A percentile compares a stretch with the other conserved stretches of the same genome.
phyloP scores from a whole-genome alignment of 345 rosid species.

The Eucalyptus caleyi region DNA sequence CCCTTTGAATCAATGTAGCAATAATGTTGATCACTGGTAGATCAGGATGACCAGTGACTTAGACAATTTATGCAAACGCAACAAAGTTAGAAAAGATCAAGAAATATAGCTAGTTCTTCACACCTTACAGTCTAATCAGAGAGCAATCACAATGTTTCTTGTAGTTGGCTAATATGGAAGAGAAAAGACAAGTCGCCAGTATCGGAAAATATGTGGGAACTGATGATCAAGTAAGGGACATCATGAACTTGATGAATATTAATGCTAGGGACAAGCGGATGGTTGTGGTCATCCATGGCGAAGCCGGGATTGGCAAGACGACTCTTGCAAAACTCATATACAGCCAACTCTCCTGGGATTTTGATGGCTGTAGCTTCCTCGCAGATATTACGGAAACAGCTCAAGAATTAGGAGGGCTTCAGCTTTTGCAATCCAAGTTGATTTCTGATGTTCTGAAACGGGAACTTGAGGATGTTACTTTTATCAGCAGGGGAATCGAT shows the following conservation, averaged over 20 bases:
- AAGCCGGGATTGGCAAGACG: background rate
- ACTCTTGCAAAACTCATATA: slow-evolving; percentile 12
- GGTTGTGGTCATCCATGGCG: background rate
- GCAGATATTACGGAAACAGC: slow-evolving; percentile 7
- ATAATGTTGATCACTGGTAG: no score
- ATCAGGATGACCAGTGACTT: no score
- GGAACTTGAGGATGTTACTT: background rate
- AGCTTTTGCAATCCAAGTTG: background rate
- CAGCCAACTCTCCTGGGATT: background rate
- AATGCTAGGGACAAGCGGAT: background rate
- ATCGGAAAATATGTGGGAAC: background rate
- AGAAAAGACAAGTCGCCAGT: no score
- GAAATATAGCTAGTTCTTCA: no score
- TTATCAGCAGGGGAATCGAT: background rate
- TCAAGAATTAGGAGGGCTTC: background rate
- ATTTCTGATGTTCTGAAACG: background rate
- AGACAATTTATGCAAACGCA: no score
- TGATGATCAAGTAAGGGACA: background rate
- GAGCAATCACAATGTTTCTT: background rate
- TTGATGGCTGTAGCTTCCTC: slow-evolving; percentile 16
- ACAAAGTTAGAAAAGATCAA: background rate
- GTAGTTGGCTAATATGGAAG: background rate
- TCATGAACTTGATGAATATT: background rate
- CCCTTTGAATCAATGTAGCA: fast-evolving
- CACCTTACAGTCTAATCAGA: background rate